A percentile compares a stretch with the other conserved stretches of the same genome.
phyloP scores from a whole-genome alignment of 2,329 filamentous ascomycete genomes.

The Penicillium sp. region DNA sequence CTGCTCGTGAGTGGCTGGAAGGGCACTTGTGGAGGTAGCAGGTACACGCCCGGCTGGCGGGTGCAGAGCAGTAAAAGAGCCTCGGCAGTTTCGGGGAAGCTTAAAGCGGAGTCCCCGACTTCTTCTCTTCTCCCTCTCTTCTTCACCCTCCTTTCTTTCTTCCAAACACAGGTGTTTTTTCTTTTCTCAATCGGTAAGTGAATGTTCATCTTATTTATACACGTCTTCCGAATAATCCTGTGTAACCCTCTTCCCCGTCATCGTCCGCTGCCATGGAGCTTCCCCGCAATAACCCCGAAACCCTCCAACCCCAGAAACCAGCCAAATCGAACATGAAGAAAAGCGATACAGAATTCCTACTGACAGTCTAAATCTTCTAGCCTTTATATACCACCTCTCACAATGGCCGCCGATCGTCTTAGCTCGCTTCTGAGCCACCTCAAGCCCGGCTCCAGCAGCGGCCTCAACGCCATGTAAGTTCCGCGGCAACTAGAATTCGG shows the following conservation, averaged over 20 bases:
- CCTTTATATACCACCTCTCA: conserved; percentile 14
- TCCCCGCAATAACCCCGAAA: conserved; percentile 27
- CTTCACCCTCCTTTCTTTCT: conserved; percentile 1
- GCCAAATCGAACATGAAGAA: neutral
- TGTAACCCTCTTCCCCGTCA: neutral
- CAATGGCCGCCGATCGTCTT: conserved; percentile 83
- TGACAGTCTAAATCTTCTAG: conserved; percentile 8
- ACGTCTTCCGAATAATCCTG: neutral
- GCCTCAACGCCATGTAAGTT: conserved; percentile 76
- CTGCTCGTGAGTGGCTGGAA: fast-evolving
- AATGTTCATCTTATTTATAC: neutral
- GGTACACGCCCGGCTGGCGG: conserved; percentile 17
- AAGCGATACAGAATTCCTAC: neutral
- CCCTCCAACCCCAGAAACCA: neutral
- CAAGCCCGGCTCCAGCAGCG: conserved; percentile 67
- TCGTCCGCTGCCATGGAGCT: conserved; percentile 12
- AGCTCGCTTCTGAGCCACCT: conserved; percentile 87
- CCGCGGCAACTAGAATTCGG: conserved; percentile 4
- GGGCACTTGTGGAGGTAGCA: conserved; percentile 1
- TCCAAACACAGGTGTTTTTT: neutral
- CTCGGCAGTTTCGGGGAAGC: conserved; percentile 29
- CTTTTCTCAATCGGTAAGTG: conserved; percentile 19
- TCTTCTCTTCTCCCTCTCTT: conserved; percentile 2
- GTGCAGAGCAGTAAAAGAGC: conserved; percentile 18
- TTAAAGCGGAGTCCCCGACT: conserved; percentile 23